Percentiles rank a stretch among this genome's conserved stretches.
These are phyloP conservation scores for Eucalyptus grandis DNA, from an alignment of 345 rosid species.

Conservation along the genomic window DNA sequence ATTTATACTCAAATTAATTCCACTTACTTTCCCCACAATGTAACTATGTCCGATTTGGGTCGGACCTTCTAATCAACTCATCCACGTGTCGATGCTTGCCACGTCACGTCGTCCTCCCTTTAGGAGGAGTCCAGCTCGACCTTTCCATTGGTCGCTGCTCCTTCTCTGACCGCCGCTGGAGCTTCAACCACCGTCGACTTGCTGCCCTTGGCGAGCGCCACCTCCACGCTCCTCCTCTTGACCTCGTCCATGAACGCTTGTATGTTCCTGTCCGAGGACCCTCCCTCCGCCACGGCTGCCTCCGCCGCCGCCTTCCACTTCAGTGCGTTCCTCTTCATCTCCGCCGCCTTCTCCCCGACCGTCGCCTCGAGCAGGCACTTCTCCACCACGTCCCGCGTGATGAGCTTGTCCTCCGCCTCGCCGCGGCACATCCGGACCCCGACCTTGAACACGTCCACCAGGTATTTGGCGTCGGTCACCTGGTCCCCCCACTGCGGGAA, in stretches of 20 bases:
- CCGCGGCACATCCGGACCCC: conserved; percentile 70
- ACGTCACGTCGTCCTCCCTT: not conserved
- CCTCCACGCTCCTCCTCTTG: conserved; percentile 6
- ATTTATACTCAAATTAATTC: not conserved
- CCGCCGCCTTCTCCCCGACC: conserved; percentile 35
- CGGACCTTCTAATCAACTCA: not conserved
- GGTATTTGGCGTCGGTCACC: conserved; percentile 58
- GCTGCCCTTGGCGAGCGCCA: not conserved
- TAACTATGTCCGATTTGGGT: not conserved
- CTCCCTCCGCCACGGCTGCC: conserved; percentile 65
- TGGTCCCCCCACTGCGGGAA: conserved; percentile 92
- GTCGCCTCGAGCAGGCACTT: conserved; percentile 48
- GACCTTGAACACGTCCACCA: conserved; percentile 45
- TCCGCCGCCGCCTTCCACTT: conserved; percentile 66
- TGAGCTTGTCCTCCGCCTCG: conserved; percentile 36
- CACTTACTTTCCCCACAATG: not conserved
- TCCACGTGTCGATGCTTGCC: not conserved
- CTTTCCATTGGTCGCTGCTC: not conserved
- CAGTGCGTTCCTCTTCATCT: conserved; percentile 45
- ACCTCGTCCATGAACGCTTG: conserved; percentile 59
- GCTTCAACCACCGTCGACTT: not conserved
- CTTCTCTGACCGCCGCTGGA: not conserved
- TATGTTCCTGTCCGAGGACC: conserved; percentile 55
- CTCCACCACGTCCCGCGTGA: conserved; percentile 53
- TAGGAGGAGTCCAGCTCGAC: not conserved